Base-by-base conservation (phyloP, 2,329 filamentous ascomycete species). In the Tolypocladium tundrense region DNA sequence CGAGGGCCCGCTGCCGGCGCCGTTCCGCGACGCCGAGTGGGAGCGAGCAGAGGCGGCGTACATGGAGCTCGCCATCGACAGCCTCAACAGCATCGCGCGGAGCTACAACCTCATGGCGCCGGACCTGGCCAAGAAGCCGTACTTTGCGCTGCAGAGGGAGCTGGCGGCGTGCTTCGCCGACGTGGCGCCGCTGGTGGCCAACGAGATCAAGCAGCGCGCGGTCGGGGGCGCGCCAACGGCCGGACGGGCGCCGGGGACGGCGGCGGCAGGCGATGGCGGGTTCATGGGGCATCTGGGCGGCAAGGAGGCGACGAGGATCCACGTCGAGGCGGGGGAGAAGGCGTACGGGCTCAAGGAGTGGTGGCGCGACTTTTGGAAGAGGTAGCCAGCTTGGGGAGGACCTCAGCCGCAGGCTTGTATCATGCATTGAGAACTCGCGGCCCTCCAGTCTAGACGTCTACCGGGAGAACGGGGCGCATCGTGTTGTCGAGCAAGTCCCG, bases 101-200 rank as follows among this genome's bases (percentile, higher is more conserved):
- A 89, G 89, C 16, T 99, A 99, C 77, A 97, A 97, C 66, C 82
- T 97, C 3, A 93, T 96, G 85, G 93, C 94, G 0, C 94, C 94
- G 0, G 87, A 91, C 57, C 79, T 96, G 1, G 92, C 93, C 2
- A 95, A 94, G 73, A 96, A 96, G 71, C 90, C 93, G 0, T 97
- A 97, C 71, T 91, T 91, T 68, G 86, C 80, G 2, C 82, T 97
- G 9, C 84, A 91, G 51, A 84, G 93, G 54, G 94, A 99, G 73
- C 79, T 97, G 19, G 80, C 79, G 37, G 79, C 83, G 3, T 97
- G 92, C 69, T 97, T 86, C 68, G 88, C 91, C 0, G 92, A 96
- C 60, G 87, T 96, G 1, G 93, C 93, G 8, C 91, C 91, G 0
- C 76, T 80, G 53, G 72, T 97, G 4, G 83, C 91, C 0, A 78